These are phyloP conservation scores for Phytophthora citricola DNA, from an alignment of 352 stramenopile species.

Conservation along the genomic window DNA sequence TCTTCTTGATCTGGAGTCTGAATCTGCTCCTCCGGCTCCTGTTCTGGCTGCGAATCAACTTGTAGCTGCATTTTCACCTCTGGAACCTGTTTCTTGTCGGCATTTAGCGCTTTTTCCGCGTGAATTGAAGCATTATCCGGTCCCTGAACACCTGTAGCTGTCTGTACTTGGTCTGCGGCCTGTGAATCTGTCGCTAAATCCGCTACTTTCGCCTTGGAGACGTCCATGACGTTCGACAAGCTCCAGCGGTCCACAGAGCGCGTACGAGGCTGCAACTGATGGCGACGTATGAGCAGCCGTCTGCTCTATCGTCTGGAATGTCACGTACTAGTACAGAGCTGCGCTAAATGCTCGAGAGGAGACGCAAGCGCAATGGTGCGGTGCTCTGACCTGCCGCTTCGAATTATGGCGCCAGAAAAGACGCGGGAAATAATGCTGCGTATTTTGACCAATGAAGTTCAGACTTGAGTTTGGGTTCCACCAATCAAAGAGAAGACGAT, in stretches of 20 bases:
- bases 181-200: neutral
- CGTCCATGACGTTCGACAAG: slow-evolving; percentile 12
- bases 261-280: slow-evolving; percentile 1
- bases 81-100: slow-evolving; percentile 4
- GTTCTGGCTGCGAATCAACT: slow-evolving; percentile 14
- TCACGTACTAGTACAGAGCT: neutral
- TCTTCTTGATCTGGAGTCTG: slow-evolving; percentile 40
- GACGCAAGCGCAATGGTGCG: neutral
- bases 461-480: neutral
- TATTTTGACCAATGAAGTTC: slow-evolving; percentile 21
- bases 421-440: slow-evolving; percentile 18
- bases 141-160: neutral
- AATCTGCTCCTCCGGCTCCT: slow-evolving; percentile 23
- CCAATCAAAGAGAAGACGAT: slow-evolving; percentile 15
- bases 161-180: neutral
- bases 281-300: neutral
- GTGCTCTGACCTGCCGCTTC: slow-evolving; percentile 4
- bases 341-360: neutral
- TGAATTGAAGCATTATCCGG: neutral
- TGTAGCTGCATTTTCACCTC: slow-evolving; percentile 9
- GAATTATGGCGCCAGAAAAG: slow-evolving; percentile 33
- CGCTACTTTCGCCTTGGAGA: slow-evolving; percentile 8
- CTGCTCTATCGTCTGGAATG: slow-evolving; percentile 7
- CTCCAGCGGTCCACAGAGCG: slow-evolving; percentile 15
- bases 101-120: slow-evolving; percentile 7